Evolutionary conservation across 2,329 filamentous ascomycete species (phyloP).

Genomic region (Fusarium coffeatum): DNA sequence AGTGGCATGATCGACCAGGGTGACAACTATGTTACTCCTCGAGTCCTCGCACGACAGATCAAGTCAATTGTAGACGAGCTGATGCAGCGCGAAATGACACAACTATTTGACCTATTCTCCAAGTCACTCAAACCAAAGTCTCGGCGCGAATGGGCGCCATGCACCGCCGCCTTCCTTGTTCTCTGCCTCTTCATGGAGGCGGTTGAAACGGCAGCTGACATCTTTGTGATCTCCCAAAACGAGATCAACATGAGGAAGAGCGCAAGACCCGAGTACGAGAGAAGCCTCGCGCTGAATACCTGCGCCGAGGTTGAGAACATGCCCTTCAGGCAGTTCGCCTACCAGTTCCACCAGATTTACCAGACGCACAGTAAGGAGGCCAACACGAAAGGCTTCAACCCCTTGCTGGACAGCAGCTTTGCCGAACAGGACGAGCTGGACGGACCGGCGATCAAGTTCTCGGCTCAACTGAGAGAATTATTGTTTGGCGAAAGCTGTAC

Average conservation of each 20-base stretch:
- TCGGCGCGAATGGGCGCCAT: conserved; percentile 66
- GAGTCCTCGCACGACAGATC: conserved; percentile 67
- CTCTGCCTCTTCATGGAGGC: conserved; percentile 70
- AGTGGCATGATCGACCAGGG: conserved; percentile 59
- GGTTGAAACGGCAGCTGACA: conserved; percentile 65
- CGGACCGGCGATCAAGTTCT: conserved; percentile 58
- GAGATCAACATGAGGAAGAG: conserved; percentile 59
- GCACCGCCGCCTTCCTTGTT: conserved; percentile 66
- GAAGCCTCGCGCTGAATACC: conserved; percentile 58
- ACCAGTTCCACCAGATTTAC: conserved; percentile 70
- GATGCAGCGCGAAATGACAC: conserved; percentile 62
- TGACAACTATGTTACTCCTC: conserved; percentile 60
- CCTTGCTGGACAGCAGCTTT: conserved; percentile 60
- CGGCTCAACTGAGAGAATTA: conserved; percentile 57
- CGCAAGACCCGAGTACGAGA: conserved; percentile 53
- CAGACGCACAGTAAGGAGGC: conserved; percentile 66
- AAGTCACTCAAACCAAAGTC: conserved; percentile 66
- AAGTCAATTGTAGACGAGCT: conserved; percentile 68
- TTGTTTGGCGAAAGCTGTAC: conserved; percentile 59
- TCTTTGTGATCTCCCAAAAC: conserved; percentile 63
- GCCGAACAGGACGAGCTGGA: conserved; percentile 60
- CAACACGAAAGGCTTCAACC: conserved; percentile 65
- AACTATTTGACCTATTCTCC: conserved; percentile 64
- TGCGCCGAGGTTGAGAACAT: conserved; percentile 67
- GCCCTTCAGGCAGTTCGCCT: conserved; percentile 70